These are phyloP conservation scores for Suillus spraguei DNA, from an alignment of 768 basidiomycete genomes.

Conservation along the genomic window DNA sequence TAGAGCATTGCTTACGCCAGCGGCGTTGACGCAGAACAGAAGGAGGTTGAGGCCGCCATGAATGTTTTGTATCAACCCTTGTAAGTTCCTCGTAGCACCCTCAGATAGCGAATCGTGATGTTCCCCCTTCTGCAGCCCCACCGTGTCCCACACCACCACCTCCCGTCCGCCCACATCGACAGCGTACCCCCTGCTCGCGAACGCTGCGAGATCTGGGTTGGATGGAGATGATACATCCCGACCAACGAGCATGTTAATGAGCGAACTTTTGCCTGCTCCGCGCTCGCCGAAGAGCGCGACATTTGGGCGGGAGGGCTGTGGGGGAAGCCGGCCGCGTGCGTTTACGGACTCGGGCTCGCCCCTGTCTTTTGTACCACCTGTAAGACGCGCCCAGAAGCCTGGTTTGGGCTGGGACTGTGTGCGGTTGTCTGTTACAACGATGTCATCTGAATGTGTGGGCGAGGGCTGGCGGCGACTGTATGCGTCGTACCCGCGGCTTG, in stretches of 20 bases:
- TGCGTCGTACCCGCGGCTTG: constrained; percentile 4
- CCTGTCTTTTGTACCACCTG: neutral
- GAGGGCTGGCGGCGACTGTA: neutral
- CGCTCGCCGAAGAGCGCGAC: constrained; percentile 46
- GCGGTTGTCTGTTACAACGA: constrained; percentile 3
- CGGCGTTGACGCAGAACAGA: constrained; percentile 36
- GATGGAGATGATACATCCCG: constrained; percentile 30
- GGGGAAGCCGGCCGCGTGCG: neutral
- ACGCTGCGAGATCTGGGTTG: constrained; percentile 37
- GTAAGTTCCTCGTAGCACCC: constrained; percentile 33
- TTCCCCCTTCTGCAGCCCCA: constrained; percentile 33
- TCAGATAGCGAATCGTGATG: constrained; percentile 31
- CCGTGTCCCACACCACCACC: constrained; percentile 37
- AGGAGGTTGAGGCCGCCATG: constrained; percentile 34
- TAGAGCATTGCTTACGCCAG: constrained; percentile 28
- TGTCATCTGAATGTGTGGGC: neutral
- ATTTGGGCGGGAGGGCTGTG: constrained; percentile 23
- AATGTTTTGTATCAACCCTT: constrained; percentile 38
- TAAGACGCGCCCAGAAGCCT: constrained; percentile 5
- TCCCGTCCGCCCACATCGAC: constrained; percentile 20
- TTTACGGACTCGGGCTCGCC: neutral
- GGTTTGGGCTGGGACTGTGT: neutral
- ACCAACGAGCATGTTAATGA: constrained; percentile 44
- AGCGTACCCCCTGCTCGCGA: constrained; percentile 28
- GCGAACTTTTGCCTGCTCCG: constrained; percentile 45